Evolutionary conservation across 2,329 filamentous ascomycete genomes (phyloP), one percentile per base, ranked within the genome.

Genomic region (Diaporthe caulivora): DNA sequence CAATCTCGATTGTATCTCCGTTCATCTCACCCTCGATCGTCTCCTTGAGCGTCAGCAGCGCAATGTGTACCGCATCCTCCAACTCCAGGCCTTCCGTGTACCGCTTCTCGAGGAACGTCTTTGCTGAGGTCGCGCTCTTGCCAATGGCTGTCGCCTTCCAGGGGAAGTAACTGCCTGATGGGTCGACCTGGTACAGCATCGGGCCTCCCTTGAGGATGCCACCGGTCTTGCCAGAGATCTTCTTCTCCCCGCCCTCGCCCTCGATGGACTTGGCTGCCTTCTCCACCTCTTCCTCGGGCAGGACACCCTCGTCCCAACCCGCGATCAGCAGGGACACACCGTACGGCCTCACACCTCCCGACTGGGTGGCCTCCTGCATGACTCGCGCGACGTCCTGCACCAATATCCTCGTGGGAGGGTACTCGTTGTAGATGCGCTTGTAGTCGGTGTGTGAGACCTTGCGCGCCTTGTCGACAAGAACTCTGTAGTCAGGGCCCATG

Each of bases 341-440:
- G 83, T 98, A 99, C 60, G 97, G 97, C 77, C 97, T 91, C 76
- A 99, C 96, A 91, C 97, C 97, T 82, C 97, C 97, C 51, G 95
- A 98, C 85, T 99, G 97, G 75, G 97, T 99, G 75, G 97, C 97
- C 86, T 99, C 97, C 86, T 99, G 97, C 93, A 99, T 98, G 78
- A 98, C 96, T 77, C 95, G 91, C 74, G 97, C 97, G 73, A 99
- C 95, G 81, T 99, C 97, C 86, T 99, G 97, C 72, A 99, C 97
- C 86, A 99, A 91, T 93, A 99, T 99, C 84, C 97, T 92, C 72
- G 97, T 99, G 8, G 97, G 97, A n/a, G 97, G 97, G 87, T 99
- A 99, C 87, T 99, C 97, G 87, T 99, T 99, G 89, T 99, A 99
- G 87, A 99, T 95, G 84, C 97, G 95, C 91, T 99, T 99, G 92